Evolutionary conservation across 768 basidiomycete species (phyloP).

Genomic region (Gautieria morchelliformis): DNA sequence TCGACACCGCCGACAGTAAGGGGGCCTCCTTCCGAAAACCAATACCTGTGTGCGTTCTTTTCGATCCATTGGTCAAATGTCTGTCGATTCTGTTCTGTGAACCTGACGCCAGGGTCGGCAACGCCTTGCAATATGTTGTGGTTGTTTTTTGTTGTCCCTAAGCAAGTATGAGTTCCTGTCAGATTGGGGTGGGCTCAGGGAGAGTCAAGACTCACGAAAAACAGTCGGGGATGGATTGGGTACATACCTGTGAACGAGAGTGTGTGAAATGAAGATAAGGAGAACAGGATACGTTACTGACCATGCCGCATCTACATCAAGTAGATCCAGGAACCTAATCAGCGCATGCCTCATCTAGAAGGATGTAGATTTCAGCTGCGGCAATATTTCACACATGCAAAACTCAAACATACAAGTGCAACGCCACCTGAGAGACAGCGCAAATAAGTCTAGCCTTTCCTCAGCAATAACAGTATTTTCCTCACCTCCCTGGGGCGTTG

Average conservation of each 20-base stretch:
- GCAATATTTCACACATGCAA: slow-evolving; percentile 3
- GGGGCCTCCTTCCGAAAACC: slow-evolving; percentile 82
- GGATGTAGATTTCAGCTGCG: background rate
- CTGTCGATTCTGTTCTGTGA: slow-evolving; percentile 48
- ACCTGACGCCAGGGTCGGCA: slow-evolving; percentile 63
- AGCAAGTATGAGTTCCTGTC: background rate
- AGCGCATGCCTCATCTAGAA: slow-evolving; percentile 86
- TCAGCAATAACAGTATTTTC: slow-evolving; percentile 6
- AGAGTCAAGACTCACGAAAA: slow-evolving; percentile 76
- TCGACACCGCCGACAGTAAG: slow-evolving; percentile 76
- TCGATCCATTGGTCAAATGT: slow-evolving; percentile 30
- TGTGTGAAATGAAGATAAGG: background rate
- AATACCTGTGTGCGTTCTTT: slow-evolving; percentile 64
- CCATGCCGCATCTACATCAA: slow-evolving; percentile 82
- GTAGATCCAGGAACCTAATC: slow-evolving; percentile 69
- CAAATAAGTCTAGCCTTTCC: background rate
- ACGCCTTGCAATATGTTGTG: slow-evolving; percentile 95
- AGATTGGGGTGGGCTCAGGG: background rate
- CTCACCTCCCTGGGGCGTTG: slow-evolving; percentile 88
- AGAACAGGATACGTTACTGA: slow-evolving; percentile 31
- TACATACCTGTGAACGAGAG: slow-evolving; percentile 51
- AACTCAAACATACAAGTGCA: slow-evolving; percentile 57
- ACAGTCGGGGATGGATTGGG: slow-evolving; percentile 83
- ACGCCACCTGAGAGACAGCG: slow-evolving; percentile 60
- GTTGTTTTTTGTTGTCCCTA: slow-evolving; percentile 47